Base-by-base conservation (phyloP, 148 eudicot genomes). In the Gaultheria prostrata region DNA sequence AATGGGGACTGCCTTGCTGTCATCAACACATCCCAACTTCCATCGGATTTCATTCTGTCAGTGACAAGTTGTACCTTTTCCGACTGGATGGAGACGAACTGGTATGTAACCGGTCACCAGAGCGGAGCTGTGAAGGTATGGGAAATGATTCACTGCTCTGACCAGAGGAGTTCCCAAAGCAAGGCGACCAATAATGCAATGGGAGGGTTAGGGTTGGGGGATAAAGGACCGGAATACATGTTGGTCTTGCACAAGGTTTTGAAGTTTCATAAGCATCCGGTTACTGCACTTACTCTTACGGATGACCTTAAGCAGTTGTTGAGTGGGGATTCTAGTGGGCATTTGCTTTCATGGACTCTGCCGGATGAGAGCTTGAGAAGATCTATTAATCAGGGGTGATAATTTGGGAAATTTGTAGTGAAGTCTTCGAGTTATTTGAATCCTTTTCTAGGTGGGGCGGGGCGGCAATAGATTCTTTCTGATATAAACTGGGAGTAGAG, bases 51-150 rank as follows among this genome's bases (percentile, higher is more conserved):
- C 76, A 93, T 97, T 77, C 85, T 92, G 43, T 93, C 99, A 4
- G 96, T 95, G 65, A 86, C 97, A 0, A 91, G 95, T 86, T 91
- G 90, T 57, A 87, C 89, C 20, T 94, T 89, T 80, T 97, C 97
- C 0, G 99, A 94, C 88, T 94, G 97, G 95, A 85, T 88, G 79
- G 98, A 93, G n/a, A 88, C 90, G 7, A 90, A 93, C 78, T 97
- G 98, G 99, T 95, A 91, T 74, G 98, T 90, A 3, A 95, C 99
- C 0, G 98, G 99, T 51, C 98, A 95, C 80, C 97, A 97, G 83
- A 97, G 99, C 67, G 99, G 99, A 45, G 94, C 95, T 5, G 89
- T 97, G 53, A 97, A 97, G 85, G 92, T 97, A 15, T 97, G 99
- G 99, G 89, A 91, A 83, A 90, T 93, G 97, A 92, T 94, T 48